These are phyloP conservation scores for Scytalidium lignicola DNA, from an alignment of 2,329 filamentous ascomycete genomes.

Conservation along the genomic window DNA sequence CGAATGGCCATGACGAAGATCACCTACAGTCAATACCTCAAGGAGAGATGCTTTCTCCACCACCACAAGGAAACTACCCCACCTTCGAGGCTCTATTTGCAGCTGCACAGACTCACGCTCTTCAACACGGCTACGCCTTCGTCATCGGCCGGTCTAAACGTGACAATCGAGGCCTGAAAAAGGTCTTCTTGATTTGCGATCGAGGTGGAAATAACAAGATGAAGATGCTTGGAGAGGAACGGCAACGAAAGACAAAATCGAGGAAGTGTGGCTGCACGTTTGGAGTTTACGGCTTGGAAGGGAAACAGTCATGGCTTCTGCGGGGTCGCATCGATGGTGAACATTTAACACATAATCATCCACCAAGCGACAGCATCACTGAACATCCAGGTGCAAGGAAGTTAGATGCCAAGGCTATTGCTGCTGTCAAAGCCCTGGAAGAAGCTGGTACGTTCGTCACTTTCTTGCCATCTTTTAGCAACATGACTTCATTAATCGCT, in stretches of 20 bases:
- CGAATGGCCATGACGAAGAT: constrained; percentile 1
- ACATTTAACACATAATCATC: constrained; percentile 59
- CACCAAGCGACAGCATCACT: constrained; percentile 61
- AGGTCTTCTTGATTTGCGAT: constrained; percentile 63
- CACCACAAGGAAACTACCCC: constrained; percentile 59
- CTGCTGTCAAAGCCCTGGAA: constrained; percentile 60
- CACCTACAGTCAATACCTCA: constrained; percentile 11
- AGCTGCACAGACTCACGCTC: constrained; percentile 59
- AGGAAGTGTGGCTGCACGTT: constrained; percentile 65
- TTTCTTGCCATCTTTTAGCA: not conserved
- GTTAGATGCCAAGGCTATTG: constrained; percentile 62
- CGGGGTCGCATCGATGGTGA: constrained; percentile 55
- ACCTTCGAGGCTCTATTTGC: constrained; percentile 62
- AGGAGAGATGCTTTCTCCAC: constrained; percentile 30
- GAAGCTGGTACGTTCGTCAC: constrained; percentile 50
- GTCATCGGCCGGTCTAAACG: constrained; percentile 61
- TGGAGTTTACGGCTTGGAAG: constrained; percentile 65
- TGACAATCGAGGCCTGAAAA: constrained; percentile 62
- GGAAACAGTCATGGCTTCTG: constrained; percentile 62
- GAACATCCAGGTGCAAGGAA: constrained; percentile 62
- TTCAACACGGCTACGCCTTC: constrained; percentile 62
- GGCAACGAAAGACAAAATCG: constrained; percentile 60
- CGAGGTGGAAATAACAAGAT: constrained; percentile 59
- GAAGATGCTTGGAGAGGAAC: constrained; percentile 27
- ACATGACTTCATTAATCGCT: too few species aligned